phyloP scores from a whole-genome alignment of 495 filamentous ascomycete genomes.

The Penicillium robsamsonii region DNA sequence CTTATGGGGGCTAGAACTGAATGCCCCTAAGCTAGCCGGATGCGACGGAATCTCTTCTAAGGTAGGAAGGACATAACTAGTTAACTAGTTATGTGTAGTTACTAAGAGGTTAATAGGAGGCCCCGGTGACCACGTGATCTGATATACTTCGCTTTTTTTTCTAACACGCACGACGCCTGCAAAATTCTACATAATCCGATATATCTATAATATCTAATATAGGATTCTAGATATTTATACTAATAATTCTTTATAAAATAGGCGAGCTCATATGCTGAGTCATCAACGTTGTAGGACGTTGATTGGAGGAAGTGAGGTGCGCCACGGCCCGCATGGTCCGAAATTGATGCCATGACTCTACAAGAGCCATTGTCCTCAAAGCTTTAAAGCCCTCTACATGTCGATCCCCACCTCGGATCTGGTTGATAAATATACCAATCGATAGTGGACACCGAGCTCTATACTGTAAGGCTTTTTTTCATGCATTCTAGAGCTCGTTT shows the following conservation, averaged over 20 bases:
- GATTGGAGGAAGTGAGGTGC: neutral
- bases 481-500: neutral
- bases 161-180: neutral
- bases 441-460: neutral
- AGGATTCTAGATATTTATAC: neutral
- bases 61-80: too few relatives aligned
- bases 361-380: neutral
- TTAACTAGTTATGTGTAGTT: too few relatives aligned
- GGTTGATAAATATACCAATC: neutral
- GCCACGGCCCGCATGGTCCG: neutral
- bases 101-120: too few relatives aligned
- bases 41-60: too few relatives aligned
- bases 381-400: neutral
- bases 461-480: neutral
- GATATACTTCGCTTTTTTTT: too few relatives aligned
- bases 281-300: neutral
- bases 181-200: neutral
- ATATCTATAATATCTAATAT: neutral
- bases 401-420: neutral
- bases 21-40: too few relatives aligned
- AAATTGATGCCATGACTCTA: slow-evolving; percentile 1
- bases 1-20: neutral
- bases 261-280: neutral
- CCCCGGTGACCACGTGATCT: too few relatives aligned
- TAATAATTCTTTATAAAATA: neutral